Evolutionary conservation across 371 early-diverging fungal species (phyloP), one percentile per base, ranked within the genome.

Genomic region (Quaeritorhiza haematococci): DNA sequence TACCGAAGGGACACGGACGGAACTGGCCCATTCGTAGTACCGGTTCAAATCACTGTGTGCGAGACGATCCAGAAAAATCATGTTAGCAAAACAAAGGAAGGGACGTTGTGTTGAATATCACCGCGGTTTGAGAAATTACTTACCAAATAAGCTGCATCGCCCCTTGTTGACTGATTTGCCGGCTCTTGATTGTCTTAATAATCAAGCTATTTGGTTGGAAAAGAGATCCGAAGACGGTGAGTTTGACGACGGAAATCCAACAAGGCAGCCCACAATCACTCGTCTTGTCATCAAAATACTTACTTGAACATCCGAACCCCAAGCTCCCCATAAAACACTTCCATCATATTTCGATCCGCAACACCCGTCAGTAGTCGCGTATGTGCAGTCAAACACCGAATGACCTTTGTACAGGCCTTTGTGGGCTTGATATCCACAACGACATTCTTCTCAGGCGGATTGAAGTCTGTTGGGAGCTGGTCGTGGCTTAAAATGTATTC

Each of bases 41-140:
- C 83, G 77, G 68, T 94, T 94, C 66, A 96, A 74, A 54, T 96
- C 94, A 54, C 93, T 90, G 47, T n/a, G n/a, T n/a, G n/a, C n/a
- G n/a, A n/a, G n/a, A n/a, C n/a, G n/a, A n/a, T n/a, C n/a, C n/a
- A n/a, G n/a, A n/a, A n/a, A n/a, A n/a, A n/a, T n/a, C n/a, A n/a
- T n/a, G n/a, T n/a, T 59, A 26, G 28, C 17, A 6, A 8, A n/a
- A n/a, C n/a, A n/a, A n/a, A n/a, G n/a, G n/a, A n/a, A n/a, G n/a
- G n/a, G n/a, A n/a, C n/a, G n/a, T n/a, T n/a, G n/a, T n/a, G n/a
- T n/a, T n/a, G n/a, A n/a, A n/a, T n/a, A n/a, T n/a, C n/a, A n/a
- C n/a, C n/a, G n/a, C n/a, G n/a, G n/a, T n/a, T n/a, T n/a, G n/a
- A n/a, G n/a, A n/a, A n/a, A n/a, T 2, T 17, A 56, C 41, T 24